Evolutionary conservation across 495 filamentous ascomycete genomes (phyloP), one percentile per base, ranked within the genome.

Genomic region (Penicillium pancosmium): DNA sequence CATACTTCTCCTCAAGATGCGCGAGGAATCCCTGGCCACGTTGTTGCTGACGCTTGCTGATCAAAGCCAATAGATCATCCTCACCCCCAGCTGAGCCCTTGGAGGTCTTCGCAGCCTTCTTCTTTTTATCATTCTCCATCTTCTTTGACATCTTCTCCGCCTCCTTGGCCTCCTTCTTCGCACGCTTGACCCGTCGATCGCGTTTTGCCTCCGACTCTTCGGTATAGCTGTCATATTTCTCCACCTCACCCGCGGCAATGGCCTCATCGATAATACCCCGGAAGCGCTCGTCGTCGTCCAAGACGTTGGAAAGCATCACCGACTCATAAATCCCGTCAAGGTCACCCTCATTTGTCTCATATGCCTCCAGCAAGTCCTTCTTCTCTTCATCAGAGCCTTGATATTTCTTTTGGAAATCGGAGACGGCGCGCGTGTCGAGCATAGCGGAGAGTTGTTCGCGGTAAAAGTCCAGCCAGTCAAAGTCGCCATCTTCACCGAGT

Each of bases 391-490:
- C 90, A 4, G 89, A 92, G n/a, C 83, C 82, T 76, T 97, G 91
- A 75, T 97, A 98, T 58, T 86, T 73, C 34, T 77, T 73, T 40
- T 86, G 84, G 67, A 97, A 90, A 55, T 84, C 81, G 54, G 86
- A 82, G 56, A 98, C 88, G 1, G 82, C 82, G 19, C 88, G 85
- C 12, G 73, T 72, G 12, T 84, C 90, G 40, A 97, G 78, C 34
- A 88, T 78, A 40, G 91, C 87, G 13, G 80, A 80, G 69, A 86
- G 94, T 56, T 96, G 92, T 58, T 85, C 85, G 21, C 86, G 84
- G 78, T 91, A 98, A 80, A 93, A 98, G 21, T 88, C 85, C 51
- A 80, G 75, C 94, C 94, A 98, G 78, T 91, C 83, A 77, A 98
- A 98, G 65, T 88, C 91, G 46, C 84, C 89, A 63, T 84, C 84